A percentile compares a stretch with the other conserved stretches of the same genome.
These are phyloP conservation scores for Tremella mesenterica DNA, from an alignment of 768 basidiomycete genomes.

Conservation along the genomic window DNA sequence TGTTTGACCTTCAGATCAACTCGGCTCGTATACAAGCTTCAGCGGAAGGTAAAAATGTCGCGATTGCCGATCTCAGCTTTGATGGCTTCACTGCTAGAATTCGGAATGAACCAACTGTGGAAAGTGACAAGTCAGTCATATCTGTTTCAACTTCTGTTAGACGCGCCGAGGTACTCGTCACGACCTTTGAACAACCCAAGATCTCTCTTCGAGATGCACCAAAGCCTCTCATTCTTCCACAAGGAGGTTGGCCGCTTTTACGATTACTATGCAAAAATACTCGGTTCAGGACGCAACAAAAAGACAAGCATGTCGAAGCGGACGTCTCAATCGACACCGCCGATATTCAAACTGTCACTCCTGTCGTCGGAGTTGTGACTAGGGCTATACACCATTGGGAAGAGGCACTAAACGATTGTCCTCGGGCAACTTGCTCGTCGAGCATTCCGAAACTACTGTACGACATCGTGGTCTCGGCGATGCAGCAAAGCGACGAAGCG, in stretches of 20 bases:
- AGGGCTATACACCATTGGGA: slow-evolving; percentile 10
- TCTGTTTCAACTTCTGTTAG: too few species aligned
- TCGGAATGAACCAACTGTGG: too few species aligned
- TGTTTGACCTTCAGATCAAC: too few species aligned
- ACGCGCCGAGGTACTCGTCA: too few species aligned
- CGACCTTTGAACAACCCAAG: neutral
- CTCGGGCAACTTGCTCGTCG: neutral
- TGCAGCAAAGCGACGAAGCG: neutral
- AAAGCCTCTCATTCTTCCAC: neutral
- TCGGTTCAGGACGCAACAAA: neutral
- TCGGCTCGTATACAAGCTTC: too few species aligned
- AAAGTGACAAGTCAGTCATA: too few species aligned
- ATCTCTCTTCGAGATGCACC: neutral
- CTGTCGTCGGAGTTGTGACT: slow-evolving; percentile 2
- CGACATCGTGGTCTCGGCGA: slow-evolving; percentile 9
- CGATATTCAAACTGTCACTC: slow-evolving; percentile 14
- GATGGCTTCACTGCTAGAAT: too few species aligned
- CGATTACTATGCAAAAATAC: neutral
- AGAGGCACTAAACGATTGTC: neutral
- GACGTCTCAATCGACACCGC: neutral
- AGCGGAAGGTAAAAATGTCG: too few species aligned
- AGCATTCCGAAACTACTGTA: slow-evolving; percentile 7
- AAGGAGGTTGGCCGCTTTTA: neutral
- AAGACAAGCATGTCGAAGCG: neutral
- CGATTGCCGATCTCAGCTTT: too few species aligned